These are phyloP conservation scores for Thermoascus crustaceus DNA, from an alignment of 2,329 filamentous ascomycete genomes.

Conservation along the genomic window DNA sequence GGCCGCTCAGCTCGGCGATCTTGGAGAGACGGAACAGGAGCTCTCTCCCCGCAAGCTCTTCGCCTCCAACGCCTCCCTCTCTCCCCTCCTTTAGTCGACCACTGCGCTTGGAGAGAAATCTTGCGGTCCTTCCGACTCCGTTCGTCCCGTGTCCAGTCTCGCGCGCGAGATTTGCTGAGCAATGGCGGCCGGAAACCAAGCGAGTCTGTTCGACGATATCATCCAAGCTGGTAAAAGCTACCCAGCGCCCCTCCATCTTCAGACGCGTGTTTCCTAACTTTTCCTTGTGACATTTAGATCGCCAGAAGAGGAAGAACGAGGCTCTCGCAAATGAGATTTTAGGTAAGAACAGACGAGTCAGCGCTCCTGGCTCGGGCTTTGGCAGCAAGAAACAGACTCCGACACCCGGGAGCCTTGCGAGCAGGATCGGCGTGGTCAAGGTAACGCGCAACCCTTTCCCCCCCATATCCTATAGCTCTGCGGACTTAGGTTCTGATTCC, in stretches of 20 bases:
- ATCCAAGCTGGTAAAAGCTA: slow-evolving; percentile 41
- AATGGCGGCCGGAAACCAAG: slow-evolving; percentile 31
- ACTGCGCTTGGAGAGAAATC: too few species aligned
- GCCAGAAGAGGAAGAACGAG: slow-evolving; percentile 49
- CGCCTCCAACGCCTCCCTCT: too few species aligned
- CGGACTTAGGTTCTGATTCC: background rate
- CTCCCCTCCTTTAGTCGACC: too few species aligned
- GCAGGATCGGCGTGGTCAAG: slow-evolving; percentile 53
- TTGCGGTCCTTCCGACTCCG: slow-evolving; percentile 1
- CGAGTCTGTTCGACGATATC: slow-evolving; percentile 42
- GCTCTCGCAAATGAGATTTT: slow-evolving; percentile 52
- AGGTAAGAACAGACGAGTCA: slow-evolving; percentile 44
- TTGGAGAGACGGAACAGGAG: too few species aligned
- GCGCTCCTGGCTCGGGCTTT: slow-evolving; percentile 37
- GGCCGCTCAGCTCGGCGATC: too few species aligned
- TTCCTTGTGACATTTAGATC: slow-evolving; percentile 29
- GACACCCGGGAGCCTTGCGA: slow-evolving; percentile 46
- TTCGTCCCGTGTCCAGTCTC: slow-evolving; percentile 1
- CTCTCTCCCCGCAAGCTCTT: too few species aligned
- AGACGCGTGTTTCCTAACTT: slow-evolving; percentile 6
- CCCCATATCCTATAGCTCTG: background rate
- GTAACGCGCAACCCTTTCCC: slow-evolving; percentile 20
- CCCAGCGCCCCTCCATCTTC: slow-evolving; percentile 5
- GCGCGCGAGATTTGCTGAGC: background rate
- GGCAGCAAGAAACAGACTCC: slow-evolving; percentile 32